Percentiles rank a stretch among this genome's conserved stretches.
These are phyloP conservation scores for Filobasidium floriforme DNA, from an alignment of 768 basidiomycete genomes.

Conservation along the genomic window DNA sequence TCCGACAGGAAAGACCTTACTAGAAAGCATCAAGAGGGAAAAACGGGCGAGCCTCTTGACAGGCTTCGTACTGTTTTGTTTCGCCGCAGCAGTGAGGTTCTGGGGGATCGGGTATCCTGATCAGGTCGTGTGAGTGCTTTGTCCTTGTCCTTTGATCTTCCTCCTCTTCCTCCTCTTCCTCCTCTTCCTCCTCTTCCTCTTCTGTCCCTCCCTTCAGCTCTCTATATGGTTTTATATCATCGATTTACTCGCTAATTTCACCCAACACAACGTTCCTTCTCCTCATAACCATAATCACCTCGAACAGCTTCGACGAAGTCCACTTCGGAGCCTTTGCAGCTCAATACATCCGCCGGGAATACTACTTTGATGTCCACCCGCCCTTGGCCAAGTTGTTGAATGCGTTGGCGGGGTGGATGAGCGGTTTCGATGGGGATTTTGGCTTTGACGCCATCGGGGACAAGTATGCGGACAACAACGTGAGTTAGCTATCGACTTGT, in stretches of 20 bases:
- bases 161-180: constrained; percentile 19
- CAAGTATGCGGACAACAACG: constrained; percentile 73
- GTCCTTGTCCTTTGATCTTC: constrained; percentile 11
- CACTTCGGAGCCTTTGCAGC: constrained; percentile 98
- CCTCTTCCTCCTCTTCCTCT: constrained; percentile 24
- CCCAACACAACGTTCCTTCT: neutral
- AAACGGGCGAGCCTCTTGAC: constrained; percentile 6
- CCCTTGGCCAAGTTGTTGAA: constrained; percentile 93
- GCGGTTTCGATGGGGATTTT: constrained; percentile 91
- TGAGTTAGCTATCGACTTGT: constrained; percentile 24
- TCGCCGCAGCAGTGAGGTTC: constrained; percentile 58
- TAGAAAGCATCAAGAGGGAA: constrained; percentile 1
- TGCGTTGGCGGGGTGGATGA: constrained; percentile 89
- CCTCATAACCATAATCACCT: too few species aligned
- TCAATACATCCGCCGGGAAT: constrained; percentile 83
- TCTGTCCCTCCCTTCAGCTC: constrained; percentile 9
- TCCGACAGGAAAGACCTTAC: constrained; percentile 3
- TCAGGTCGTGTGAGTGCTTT: constrained; percentile 24
- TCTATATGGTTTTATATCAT: too few species aligned
- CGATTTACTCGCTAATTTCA: constrained; percentile 19
- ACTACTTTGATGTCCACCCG: constrained; percentile 99
- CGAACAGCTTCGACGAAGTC: constrained; percentile 82
- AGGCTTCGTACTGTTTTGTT: constrained; percentile 23
- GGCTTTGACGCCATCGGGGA: constrained; percentile 93
- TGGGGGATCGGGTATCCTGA: constrained; percentile 68